Evolutionary conservation across 208 protist species (phyloP), one percentile per base, ranked within the genome.

Genomic region (Wallacemonas rigidus): DNA sequence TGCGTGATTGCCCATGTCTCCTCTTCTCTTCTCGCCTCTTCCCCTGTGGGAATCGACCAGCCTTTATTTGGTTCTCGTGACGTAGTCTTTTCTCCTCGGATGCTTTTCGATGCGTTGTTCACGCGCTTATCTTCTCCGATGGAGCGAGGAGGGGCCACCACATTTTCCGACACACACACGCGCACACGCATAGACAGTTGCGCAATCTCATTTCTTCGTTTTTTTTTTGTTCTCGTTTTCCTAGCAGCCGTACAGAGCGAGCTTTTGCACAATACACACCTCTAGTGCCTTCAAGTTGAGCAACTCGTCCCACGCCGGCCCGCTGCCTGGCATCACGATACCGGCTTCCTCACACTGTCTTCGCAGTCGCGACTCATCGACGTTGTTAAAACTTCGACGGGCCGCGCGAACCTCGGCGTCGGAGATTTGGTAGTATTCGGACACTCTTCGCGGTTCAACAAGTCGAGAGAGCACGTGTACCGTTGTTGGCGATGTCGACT

Each of bases 261-360:
- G 71, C 5, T 80, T 74, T 14, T 85, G 89, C 44, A 88, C 80
- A 2, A 95, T 79, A 41, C 85, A 83, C 44, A 78, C 48, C 58
- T 95, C 85, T 54, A 95, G 58, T 44, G 79, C 58, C 14, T 72
- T 56, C 67, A 79, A 36, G 11, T 71, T 26, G 7, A 63, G 44
- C 39, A 72, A 5, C 9, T 55, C 64, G 54, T 55, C 64, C 64
- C 60, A 65, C 41, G 43, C 50, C 8, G 45, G 26, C 3, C 50
- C 64, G 36, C 36, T 54, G 6, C 3, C 6, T 3, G 50, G 48
- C 4, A 72, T 35, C 47, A n/a, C 75, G 64, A 44, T n/a, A 44
- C 17, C 53, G 12, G 14, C 6, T 54, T 50, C 70, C 35, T 12
- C 69, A 72, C 44, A 35, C 54, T 4, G 47, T 17, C n/a, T 2